phyloP scores from a whole-genome alignment of 345 rosid species.

The Cardamine resedifolia region DNA sequence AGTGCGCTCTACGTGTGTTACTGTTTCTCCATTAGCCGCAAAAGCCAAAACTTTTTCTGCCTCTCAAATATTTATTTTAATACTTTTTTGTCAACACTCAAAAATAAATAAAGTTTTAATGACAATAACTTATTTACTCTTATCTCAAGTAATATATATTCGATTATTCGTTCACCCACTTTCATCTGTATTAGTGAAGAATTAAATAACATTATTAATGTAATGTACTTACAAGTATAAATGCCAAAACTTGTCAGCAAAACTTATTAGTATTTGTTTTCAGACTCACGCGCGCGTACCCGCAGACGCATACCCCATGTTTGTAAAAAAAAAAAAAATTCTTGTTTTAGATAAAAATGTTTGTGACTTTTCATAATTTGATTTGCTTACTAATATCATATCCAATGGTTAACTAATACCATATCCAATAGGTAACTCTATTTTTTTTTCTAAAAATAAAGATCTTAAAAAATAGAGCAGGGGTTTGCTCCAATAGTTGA shows the following conservation, averaged over 20 bases:
- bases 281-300: neutral
- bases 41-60: constrained; percentile 36
- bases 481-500: no score
- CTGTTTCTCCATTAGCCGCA: constrained; percentile 37
- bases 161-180: constrained; percentile 25
- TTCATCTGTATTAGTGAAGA: constrained; percentile 3
- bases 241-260: constrained; percentile 36
- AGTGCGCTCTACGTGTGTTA: constrained; percentile 43
- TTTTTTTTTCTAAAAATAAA: no score
- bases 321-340: no score
- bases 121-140: neutral
- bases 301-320: neutral
- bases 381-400: neutral
- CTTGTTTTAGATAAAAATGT: no score
- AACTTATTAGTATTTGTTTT: constrained; percentile 13
- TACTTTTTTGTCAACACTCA: no score
- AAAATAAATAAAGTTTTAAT: neutral
- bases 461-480: no score
- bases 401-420: no score
- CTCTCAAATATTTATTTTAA: no score
- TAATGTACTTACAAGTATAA: constrained; percentile 12
- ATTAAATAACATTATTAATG: constrained; percentile 20
- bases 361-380: neutral
- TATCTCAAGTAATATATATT: neutral
- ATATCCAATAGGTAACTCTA: no score